Evolutionary conservation across 2,329 filamentous ascomycete species (phyloP), one percentile per base, ranked within the genome.

Genomic region (Colletotrichum trifolii): DNA sequence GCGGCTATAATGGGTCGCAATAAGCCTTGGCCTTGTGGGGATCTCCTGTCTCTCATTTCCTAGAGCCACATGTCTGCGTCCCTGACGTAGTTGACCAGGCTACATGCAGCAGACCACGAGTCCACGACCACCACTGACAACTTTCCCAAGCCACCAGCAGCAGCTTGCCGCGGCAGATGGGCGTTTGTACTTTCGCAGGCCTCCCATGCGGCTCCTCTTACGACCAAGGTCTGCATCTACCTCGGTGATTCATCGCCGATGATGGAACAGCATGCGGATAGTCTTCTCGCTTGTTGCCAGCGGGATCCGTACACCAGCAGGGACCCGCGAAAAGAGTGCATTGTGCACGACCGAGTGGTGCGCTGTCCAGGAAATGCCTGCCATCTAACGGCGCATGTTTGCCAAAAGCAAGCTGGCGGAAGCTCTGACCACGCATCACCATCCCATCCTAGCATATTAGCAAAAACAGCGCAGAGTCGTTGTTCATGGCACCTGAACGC

Each of bases 21-120:
- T 46, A 17, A 50, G 50, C 43, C 61, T 64, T 64, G 61, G 61
- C 57, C 61, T 57, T 65, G 52, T 65, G 62, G 58, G 58, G 58
- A 47, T 52, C 50, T 56, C 56, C 58, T 47, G 25, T 62, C 50
- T 65, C 57, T 62, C 52, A 65, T 57, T 65, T 60, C 58, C 45
- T 39, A 49, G 49, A 45, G 53, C 62, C 52, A 57, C 58, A 56
- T 55, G 52, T 53, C 58, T 25, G 25, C 25, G 25, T 25, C 25
- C 25, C 62, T 65, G 58, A 65, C 62, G 62, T 65, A 65, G 62
- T 53, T 53, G 52, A 56, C 58, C 46, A 62, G 52, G 55, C 35
- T 56, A 25, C n/a, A 47, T 12, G 10, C 54, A 35, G 17, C 39
- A 42, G 36, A 53, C 46, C 49, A 54, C 43, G 8, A 17, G 42